Evolutionary conservation across 176 grass and related monocot species (phyloP), one percentile per base, ranked within the genome.

Genomic region (Rhynchospora tenuis): DNA sequence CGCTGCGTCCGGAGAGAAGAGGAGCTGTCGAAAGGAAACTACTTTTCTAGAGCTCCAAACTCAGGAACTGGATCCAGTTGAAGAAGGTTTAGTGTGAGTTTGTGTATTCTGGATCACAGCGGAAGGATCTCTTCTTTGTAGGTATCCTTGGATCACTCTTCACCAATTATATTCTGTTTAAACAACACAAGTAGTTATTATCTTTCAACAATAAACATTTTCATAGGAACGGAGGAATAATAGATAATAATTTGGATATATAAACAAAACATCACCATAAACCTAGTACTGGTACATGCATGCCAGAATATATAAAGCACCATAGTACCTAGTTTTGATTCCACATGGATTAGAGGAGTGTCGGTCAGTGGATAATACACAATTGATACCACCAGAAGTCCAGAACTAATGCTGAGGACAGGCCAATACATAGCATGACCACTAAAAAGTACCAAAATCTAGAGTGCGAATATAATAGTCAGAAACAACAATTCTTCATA

Each of bases 101-200:
- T 87, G 89, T 71, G 92, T 83, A 15, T 61, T 89, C 44, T 82
- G 73, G 26, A 52, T 65, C 57, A 76, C 86, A 86, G 64, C 64
- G 29, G 88, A 91, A 75, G 86, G 80, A 83, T 84, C 92, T 67
- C 95, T 91, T 81, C 86, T 89, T 73, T 82, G 86, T 88, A 98
- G 89, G 69, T 98, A 98, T 80, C 91, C 92, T 70, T 91, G 87
- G 87, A 98, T 91, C 67, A 98, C 70, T 95, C 95, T 60, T 79
- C 87, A 62, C 95, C 95, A 81, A 98, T 80, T 57, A 98, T 93
- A 83, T 98, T 98, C 90, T 98, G 91, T 51, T 84, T 3, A 28
- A 87, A 80, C 65, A 9, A 64, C 23, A 64, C 14, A 55, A 56
- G 7, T 38, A 46, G 11, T 73, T 73, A 73, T 22, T 73, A n/a